phyloP scores from a whole-genome alignment of 2,329 filamentous ascomycete species.

The Sarocladium strictum region DNA sequence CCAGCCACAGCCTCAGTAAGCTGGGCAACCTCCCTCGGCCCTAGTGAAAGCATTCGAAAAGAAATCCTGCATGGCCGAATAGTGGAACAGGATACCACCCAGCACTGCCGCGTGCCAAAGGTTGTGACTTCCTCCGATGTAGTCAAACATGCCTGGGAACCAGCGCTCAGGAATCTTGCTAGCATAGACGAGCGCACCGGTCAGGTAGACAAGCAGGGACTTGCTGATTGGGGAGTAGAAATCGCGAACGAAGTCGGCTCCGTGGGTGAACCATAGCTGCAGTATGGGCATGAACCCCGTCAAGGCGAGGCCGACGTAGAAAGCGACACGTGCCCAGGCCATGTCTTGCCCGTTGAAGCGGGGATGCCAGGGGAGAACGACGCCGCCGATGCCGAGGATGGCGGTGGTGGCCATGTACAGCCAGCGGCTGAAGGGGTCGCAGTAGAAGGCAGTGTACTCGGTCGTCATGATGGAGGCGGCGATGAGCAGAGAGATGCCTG shows the following conservation, averaged over 20 bases:
- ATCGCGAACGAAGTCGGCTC: slow-evolving; percentile 72
- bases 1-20: slow-evolving; percentile 32
- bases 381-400: slow-evolving; percentile 74
- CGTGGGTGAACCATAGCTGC: slow-evolving; percentile 74
- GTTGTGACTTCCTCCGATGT: slow-evolving; percentile 92
- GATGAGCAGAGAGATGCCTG: slow-evolving; percentile 90
- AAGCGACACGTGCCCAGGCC: slow-evolving; percentile 86
- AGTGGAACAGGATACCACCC: slow-evolving; percentile 95
- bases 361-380: slow-evolving; percentile 93
- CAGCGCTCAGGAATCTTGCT: slow-evolving; percentile 90
- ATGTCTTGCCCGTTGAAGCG: slow-evolving; percentile 89
- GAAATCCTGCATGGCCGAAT: slow-evolving; percentile 91
- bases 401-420: slow-evolving; percentile 80
- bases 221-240: slow-evolving; percentile 88
- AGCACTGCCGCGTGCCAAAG: slow-evolving; percentile 95
- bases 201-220: slow-evolving; percentile 78
- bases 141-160: slow-evolving; percentile 90
- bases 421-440: slow-evolving; percentile 82
- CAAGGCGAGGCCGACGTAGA: slow-evolving; percentile 80
- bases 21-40: slow-evolving; percentile 54
- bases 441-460: slow-evolving; percentile 98
- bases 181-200: slow-evolving; percentile 81
- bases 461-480: slow-evolving; percentile 96
- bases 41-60: slow-evolving; percentile 73
- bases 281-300: slow-evolving; percentile 87